Base-by-base conservation (phyloP, 305 asterid species). In the Rubia tinctorum region DNA sequence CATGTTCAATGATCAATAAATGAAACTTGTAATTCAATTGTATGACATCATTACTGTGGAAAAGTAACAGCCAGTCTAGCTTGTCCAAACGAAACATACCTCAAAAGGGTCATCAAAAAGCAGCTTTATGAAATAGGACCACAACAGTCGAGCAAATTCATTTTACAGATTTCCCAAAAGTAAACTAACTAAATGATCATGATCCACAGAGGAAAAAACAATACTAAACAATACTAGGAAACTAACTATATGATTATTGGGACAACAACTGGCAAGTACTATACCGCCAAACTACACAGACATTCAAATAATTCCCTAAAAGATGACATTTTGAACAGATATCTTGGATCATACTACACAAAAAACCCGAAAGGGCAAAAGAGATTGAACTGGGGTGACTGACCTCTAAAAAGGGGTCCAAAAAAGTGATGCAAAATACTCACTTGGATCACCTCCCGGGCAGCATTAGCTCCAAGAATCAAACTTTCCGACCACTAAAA, bases 401-500 rank as follows among this genome's bases (percentile, higher is more conserved):
- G 30, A 71, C 80, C 80, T 66, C 49, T 44, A 56, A 34, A 22
- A 25, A 30, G 56, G 42, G 64, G 20, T 12, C 44, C 45, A n/a
- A 75, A 68, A 44, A 60, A 58, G 42, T 47, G 68, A 44, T 64
- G 37, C 59, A 23, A 62, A 40, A n/a, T 13, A 61, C 18, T 72
- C 72, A 42, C 45, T 65, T 55, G 43, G 22, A 44, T 44, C 25
- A 45, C 56, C n/a, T 27, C 72, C 42, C 66, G 30, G 47, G 76
- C 49, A 13, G 71, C 76, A 66, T 75, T 45, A 47, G 11, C 39
- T 56, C 40, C 76, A 55, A 77, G 73, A 71, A 71, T 14, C 45
- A 67, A 56, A 71, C 27, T 64, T 39, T 44, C 51, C 64, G 56
- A 39, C 64, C 6, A 63, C 0, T 15, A 47, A 23, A 76, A 43